Evolutionary conservation across 202 grass and related monocot genomes (phyloP).

Genomic region (Panicum virgatum): DNA sequence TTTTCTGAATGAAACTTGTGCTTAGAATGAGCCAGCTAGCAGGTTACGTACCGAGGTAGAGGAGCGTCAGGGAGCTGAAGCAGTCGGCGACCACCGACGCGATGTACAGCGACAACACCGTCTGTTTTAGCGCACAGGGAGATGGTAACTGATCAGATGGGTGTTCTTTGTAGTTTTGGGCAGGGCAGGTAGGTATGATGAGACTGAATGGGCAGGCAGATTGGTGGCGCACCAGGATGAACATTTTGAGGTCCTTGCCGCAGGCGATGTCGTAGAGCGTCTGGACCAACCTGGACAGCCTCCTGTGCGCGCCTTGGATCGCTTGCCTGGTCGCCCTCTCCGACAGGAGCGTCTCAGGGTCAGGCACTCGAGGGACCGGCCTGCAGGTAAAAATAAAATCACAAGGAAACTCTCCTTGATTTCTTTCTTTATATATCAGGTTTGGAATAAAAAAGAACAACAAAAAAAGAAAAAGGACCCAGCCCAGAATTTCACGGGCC

Average conservation of each 20-base stretch:
- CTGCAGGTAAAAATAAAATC: neutral
- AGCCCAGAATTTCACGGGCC: neutral
- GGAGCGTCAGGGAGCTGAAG: conserved; percentile 67
- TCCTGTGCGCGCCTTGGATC: conserved; percentile 35
- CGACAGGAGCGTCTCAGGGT: conserved; percentile 54
- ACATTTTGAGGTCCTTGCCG: conserved; percentile 64
- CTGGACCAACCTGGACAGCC: conserved; percentile 29
- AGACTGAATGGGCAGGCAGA: neutral
- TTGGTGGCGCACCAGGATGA: conserved; percentile 51
- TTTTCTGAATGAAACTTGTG: neutral
- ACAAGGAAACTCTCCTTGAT: neutral
- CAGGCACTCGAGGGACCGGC: conserved; percentile 49
- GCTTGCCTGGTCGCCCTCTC: conserved; percentile 51
- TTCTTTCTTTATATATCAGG: neutral
- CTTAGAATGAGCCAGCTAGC: neutral
- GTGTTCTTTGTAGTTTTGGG: neutral
- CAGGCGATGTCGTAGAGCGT: conserved; percentile 61
- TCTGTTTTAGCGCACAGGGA: conserved; percentile 27
- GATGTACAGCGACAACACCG: conserved; percentile 52
- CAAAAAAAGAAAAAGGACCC: no score
- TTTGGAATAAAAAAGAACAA: neutral
- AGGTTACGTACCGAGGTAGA: conserved; percentile 65
- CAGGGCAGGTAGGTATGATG: neutral
- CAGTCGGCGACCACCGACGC: conserved; percentile 57
- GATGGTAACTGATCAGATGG: neutral